Conservation (phyloP, 768 basidiomycete genomes). For the Candolleomyces aberdarensis region DNA sequence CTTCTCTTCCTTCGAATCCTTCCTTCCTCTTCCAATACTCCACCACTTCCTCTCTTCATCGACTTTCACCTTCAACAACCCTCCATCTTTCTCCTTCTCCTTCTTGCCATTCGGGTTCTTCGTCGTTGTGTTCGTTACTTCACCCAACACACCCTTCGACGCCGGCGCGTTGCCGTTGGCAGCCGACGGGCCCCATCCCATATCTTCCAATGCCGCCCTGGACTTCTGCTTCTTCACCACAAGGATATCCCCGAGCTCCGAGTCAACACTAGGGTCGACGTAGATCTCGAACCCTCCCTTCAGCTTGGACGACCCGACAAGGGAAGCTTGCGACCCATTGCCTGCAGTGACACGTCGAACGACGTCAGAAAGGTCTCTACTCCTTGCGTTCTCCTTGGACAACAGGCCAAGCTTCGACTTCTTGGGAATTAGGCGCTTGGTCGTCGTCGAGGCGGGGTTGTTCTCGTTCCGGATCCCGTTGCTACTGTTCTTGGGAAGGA, state of each 20-base stretch:
- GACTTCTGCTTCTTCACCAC: constrained; percentile 79
- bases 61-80: constrained; percentile 31
- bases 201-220: constrained; percentile 55
- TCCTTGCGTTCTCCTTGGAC: constrained; percentile 29
- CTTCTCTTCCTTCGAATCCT: constrained; percentile 66
- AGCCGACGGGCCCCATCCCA: constrained; percentile 39
- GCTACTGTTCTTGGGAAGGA: neutral
- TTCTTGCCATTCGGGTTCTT: constrained; percentile 9
- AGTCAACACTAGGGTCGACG: constrained; percentile 63
- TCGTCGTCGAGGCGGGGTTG: constrained; percentile 1
- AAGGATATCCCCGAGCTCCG: constrained; percentile 65
- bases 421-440: constrained; percentile 63
- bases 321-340: neutral
- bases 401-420: constrained; percentile 59
- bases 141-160: constrained; percentile 34
- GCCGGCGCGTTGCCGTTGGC: neutral
- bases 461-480: neutral
- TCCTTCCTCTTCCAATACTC: constrained; percentile 74
- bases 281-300: constrained; percentile 63
- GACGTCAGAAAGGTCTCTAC: constrained; percentile 58
- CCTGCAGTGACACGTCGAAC: constrained; percentile 44
- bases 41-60: constrained; percentile 61
- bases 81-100: constrained; percentile 23
- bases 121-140: constrained; percentile 55
- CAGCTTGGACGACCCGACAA: constrained; percentile 1